Percentiles rank a stretch among this genome's conserved stretches.
Evolutionary conservation across 202 grass and related monocot genomes (phyloP).

Genomic region (Carex arenaria): DNA sequence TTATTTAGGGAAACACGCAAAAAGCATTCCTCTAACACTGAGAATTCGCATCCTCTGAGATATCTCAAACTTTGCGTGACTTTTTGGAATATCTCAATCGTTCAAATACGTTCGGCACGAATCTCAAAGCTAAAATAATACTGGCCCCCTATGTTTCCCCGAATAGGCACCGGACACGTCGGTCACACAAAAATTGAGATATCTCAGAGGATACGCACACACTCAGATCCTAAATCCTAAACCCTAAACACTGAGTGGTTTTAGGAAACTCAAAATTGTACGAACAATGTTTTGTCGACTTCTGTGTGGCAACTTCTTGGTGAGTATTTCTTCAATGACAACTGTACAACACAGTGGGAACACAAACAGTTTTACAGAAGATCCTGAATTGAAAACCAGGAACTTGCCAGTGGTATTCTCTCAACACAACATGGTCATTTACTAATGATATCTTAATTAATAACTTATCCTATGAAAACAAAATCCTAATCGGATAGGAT

Average conservation of each 20-base stretch:
- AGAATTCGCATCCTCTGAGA: too few relatives aligned
- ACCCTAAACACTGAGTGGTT: not conserved
- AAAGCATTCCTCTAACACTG: not conserved
- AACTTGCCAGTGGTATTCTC: not conserved
- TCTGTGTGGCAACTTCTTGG: not conserved
- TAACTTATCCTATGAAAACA: slow-evolving; percentile 1
- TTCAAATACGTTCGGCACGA: too few relatives aligned
- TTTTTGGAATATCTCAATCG: too few relatives aligned
- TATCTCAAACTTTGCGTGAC: too few relatives aligned
- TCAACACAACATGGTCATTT: not conserved
- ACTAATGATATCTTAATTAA: not conserved
- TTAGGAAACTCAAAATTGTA: not conserved
- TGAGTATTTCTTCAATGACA: not conserved
- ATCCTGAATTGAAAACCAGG: slow-evolving; percentile 10
- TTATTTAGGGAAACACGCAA: not conserved
- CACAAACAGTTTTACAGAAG: not conserved
- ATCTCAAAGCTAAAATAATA: too few relatives aligned
- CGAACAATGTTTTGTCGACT: not conserved
- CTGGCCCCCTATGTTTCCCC: too few relatives aligned
- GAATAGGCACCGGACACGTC: too few relatives aligned
- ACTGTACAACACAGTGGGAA: not conserved
- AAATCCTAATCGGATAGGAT: not conserved
- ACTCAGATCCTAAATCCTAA: too few relatives aligned
- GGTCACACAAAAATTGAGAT: too few relatives aligned
- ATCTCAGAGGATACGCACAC: too few relatives aligned